Evolutionary conservation across 1,284 basidiomycete species (phyloP).

Genomic region (Rhizopogon parksii): DNA sequence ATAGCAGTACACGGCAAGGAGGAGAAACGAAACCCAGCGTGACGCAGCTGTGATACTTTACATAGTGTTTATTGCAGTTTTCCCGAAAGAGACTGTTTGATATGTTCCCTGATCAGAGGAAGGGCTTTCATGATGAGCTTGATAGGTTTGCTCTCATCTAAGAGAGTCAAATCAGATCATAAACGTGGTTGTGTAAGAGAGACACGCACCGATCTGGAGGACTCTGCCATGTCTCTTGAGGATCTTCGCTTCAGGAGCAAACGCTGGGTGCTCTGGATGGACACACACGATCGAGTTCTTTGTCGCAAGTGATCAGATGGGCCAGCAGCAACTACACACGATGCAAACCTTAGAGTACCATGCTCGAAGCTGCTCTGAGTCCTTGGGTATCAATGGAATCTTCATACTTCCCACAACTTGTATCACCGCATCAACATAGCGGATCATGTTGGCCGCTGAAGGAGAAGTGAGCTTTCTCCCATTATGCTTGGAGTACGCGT

Average conservation of each 20-base stretch:
- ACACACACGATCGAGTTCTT: constrained; percentile 65
- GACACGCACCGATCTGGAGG: constrained; percentile 44
- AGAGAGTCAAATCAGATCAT: constrained; percentile 5
- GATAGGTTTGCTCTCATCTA: constrained; percentile 57
- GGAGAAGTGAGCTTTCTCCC: constrained; percentile 2
- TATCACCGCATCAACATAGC: constrained; percentile 60
- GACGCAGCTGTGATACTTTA: background rate
- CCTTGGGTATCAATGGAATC: constrained; percentile 47
- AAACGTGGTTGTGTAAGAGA: background rate
- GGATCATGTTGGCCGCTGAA: constrained; percentile 47
- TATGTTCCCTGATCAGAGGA: constrained; percentile 51
- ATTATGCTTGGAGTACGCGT: background rate
- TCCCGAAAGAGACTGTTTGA: constrained; percentile 27
- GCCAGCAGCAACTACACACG: constrained; percentile 5
- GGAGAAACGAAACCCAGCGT: background rate
- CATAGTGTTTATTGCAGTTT: constrained; percentile 10
- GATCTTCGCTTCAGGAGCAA: constrained; percentile 42
- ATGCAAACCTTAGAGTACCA: constrained; percentile 59
- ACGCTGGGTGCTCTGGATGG: constrained; percentile 48
- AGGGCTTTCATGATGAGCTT: constrained; percentile 55
- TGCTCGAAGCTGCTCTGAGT: constrained; percentile 40
- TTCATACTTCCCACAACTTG: constrained; percentile 70
- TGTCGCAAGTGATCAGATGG: constrained; percentile 3
- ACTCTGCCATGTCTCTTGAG: constrained; percentile 57
- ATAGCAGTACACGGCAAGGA: constrained; percentile 4